A percentile compares a stretch with the other conserved stretches of the same genome.
Conservation (phyloP, 257 asterid species). For the Solanum ossicruentum region DNA sequence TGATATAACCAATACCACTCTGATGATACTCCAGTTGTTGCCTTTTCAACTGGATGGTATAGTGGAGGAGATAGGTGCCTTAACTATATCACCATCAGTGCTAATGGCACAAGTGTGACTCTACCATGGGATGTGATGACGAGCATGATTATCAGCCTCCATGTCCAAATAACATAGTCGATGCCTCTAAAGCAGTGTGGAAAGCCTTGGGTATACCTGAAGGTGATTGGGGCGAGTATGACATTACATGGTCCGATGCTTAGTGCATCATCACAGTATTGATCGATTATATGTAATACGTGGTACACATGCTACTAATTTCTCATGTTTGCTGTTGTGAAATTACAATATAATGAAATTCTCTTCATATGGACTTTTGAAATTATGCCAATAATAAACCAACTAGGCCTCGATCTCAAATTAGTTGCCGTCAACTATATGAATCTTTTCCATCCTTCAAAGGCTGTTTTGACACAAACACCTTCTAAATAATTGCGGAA, state of each 20-base stretch:
- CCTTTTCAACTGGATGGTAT: constrained; percentile 31
- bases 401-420: no score
- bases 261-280: neutral
- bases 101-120: constrained; percentile 27
- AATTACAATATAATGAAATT: neutral
- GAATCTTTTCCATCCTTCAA: no score
- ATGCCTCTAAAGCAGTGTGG: constrained; percentile 38
- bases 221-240: constrained; percentile 21
- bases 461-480: neutral
- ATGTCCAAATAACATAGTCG: constrained; percentile 35
- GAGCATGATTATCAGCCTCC: constrained; percentile 42
- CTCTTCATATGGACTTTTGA: neutral
- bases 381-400: neutral
- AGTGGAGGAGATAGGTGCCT: constrained; percentile 18
- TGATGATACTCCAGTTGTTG: constrained; percentile 20
- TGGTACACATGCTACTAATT: neutral
- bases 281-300: neutral
- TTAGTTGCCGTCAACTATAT: no score
- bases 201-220: constrained; percentile 20
- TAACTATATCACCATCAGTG: constrained; percentile 4
- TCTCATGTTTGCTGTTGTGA: neutral
- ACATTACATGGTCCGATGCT: constrained; percentile 34
- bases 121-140: constrained; percentile 30
- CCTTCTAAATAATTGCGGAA: neutral
- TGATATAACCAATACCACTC: constrained; percentile 22